These are phyloP conservation scores for Haplosporangium gracile DNA, from an alignment of 192 early-diverging fungal genomes.

Conservation along the genomic window DNA sequence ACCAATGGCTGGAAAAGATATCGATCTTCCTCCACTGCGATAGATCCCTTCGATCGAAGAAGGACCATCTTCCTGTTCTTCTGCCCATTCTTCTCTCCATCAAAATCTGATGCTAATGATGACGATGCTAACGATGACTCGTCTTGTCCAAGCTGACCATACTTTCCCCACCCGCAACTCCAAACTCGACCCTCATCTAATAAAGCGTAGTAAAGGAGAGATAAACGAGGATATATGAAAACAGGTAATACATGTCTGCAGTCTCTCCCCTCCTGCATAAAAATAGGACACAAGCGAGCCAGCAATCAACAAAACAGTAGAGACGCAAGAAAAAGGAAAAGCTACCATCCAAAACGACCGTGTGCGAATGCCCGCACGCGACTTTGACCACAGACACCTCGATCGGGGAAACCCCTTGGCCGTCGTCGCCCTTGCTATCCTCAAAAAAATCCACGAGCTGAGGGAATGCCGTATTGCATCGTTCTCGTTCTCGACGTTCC, in stretches of 20 bases:
- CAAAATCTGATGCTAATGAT: too few relatives aligned
- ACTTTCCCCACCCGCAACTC: conserved; percentile 55
- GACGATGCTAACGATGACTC: background rate
- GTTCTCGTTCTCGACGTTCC: background rate
- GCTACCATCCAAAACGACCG: conserved; percentile 47
- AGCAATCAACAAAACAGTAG: background rate
- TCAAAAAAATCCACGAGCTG: conserved; percentile 50
- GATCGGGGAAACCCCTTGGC: background rate
- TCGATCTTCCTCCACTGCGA: background rate
- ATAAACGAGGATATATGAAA: background rate
- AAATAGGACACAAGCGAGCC: background rate
- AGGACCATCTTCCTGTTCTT: background rate
- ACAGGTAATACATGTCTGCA: background rate
- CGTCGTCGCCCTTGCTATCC: background rate
- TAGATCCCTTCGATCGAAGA: background rate
- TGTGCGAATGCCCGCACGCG: conserved; percentile 52
- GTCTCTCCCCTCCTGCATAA: background rate
- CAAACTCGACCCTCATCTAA: conserved; percentile 32
- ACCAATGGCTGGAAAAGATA: conserved; percentile 3
- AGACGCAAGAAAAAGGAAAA: background rate
- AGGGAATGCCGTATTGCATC: conserved; percentile 40
- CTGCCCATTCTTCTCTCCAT: background rate
- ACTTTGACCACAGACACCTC: conserved; percentile 42
- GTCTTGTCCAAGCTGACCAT: conserved; percentile 30
- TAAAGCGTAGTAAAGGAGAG: background rate